Evolutionary conservation across 768 basidiomycete genomes (phyloP), one percentile per base, ranked within the genome.

Genomic region (Suillus cothurnatus): DNA sequence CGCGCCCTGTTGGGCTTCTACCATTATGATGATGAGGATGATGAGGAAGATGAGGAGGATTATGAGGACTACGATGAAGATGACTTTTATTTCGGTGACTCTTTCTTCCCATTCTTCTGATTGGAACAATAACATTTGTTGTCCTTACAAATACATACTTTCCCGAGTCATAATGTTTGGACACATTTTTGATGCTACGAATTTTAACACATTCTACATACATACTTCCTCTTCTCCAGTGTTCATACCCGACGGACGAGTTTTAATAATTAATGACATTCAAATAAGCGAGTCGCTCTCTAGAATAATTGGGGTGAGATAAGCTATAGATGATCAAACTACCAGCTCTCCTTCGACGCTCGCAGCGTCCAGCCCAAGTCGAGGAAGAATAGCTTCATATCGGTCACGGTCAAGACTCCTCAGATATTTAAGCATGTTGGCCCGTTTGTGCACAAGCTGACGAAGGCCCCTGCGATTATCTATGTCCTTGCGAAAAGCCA

Each of bases 271-370:
- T 19, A 32, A 43, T 38, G 31, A 5, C 19, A 61, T 55, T 58
- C 36, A 57, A n/a, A 31, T 19, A 39, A 41, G 31, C 23, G 23
- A 49, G 3, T 38, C 34, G 23, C 23, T 38, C 23, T 38, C 31
- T 23, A 12, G 5, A 38, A 14, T 56, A 19, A 21, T 31, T 23
- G 31, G 49, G 1, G 9, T 19, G 36, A 41, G 23, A 38, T 49
- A 60, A 50, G 36, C 36, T 21, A 32, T 36, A 12, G 26, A 55
- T 28, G 36, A 49, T 79, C 80, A 92, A 61, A 96, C 85, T 62
- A 93, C 84, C 43, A 98, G 80, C 74, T 98, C 95, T 49, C 95
- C 96, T 76, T 97, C 95, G 2, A 99, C 93, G 43, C 90, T 88
- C 66, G 82, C 82, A 38, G 86, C 82, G 68, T 95, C 92, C 26